phyloP scores from a whole-genome alignment of 805 yeast species.

The Peterozyma toletana region DNA sequence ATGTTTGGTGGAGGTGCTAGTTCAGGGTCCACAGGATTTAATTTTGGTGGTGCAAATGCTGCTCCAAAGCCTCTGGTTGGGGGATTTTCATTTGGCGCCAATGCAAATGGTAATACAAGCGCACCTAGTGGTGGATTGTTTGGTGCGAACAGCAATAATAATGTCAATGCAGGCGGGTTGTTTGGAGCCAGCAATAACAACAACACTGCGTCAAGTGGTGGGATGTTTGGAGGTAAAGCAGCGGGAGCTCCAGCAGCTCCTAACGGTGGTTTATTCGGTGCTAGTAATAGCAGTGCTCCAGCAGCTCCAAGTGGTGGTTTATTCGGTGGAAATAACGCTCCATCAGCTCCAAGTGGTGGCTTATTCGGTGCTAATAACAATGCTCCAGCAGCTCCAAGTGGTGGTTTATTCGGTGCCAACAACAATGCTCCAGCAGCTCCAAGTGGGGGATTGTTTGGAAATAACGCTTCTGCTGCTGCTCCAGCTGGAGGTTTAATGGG shows the following conservation, averaged over 20 bases:
- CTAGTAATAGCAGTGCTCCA: conserved; percentile 8
- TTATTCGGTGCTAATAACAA: conserved; percentile 6
- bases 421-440: conserved; percentile 12
- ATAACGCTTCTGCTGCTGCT: conserved; percentile 10
- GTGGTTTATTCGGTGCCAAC: conserved; percentile 24
- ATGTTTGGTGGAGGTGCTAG: too few relatives aligned
- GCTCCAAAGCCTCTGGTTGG: neutral
- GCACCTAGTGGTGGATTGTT: neutral
- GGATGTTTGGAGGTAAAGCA: conserved; percentile 6
- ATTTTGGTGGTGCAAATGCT: neutral
- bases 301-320: conserved; percentile 15
- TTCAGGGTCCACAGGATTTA: neutral
- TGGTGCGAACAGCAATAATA: neutral
- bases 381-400: conserved; percentile 7
- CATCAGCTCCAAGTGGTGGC: conserved; percentile 5
- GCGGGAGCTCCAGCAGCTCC: conserved; percentile 14
- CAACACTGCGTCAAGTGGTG: conserved; percentile 8
- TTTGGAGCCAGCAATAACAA: conserved; percentile 8
- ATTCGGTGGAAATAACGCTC: conserved; percentile 13
- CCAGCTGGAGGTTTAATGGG: neutral
- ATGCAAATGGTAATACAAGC: neutral
- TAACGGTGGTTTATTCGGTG: conserved; percentile 10
- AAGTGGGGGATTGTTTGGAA: conserved; percentile 19
- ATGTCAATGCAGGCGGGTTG: neutral
- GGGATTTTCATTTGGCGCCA: conserved; percentile 6